Conservation (phyloP, 805 yeast species). For the Saturnispora besseyi region DNA sequence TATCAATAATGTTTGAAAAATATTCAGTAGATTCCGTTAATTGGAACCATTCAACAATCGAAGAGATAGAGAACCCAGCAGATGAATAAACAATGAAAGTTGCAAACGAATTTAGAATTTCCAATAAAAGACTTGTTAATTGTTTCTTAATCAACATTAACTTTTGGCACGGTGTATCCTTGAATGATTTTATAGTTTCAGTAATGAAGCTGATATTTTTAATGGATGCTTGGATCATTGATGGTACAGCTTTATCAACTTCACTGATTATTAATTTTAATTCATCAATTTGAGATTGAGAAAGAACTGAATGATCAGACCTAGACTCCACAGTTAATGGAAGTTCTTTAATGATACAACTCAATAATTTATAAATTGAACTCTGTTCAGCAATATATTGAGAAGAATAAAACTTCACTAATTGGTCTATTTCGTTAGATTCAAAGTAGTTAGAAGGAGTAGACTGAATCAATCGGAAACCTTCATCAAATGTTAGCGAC, state of each 20-base stretch:
- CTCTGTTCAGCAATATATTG: conserved; percentile 2
- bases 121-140: conserved; percentile 14
- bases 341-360: not conserved
- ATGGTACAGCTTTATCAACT: not conserved
- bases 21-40: conserved; percentile 32
- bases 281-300: not conserved
- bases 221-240: conserved; percentile 27
- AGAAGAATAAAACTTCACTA: conserved; percentile 1
- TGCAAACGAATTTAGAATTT: conserved; percentile 21
- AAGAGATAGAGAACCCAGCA: conserved; percentile 18
- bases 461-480: not conserved
- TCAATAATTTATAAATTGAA: conserved; percentile 1
- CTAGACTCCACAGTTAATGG: not conserved
- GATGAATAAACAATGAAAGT: conserved; percentile 21
- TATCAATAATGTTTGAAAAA: conserved; percentile 11
- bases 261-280: not conserved
- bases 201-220: conserved; percentile 11
- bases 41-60: conserved; percentile 46
- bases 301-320: not conserved
- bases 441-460: not conserved
- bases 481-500: not conserved
- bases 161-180: conserved; percentile 7
- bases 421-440: not conserved
- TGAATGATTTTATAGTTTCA: conserved; percentile 9
- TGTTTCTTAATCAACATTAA: conserved; percentile 15